These are phyloP conservation scores for Saccharomyces jurei DNA, from an alignment of 805 yeast genomes.

Conservation along the genomic window DNA sequence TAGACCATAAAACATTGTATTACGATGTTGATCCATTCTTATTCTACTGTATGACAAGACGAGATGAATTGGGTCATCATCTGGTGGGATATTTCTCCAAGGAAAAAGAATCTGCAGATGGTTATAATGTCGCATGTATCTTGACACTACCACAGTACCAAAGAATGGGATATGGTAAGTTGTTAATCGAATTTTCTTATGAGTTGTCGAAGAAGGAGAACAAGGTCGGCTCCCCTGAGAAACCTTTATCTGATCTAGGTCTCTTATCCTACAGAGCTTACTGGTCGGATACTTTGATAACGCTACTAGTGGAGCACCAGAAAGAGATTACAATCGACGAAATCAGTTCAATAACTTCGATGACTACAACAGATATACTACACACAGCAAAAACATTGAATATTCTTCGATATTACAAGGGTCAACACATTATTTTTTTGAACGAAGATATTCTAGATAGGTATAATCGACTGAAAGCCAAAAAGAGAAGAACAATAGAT, in stretches of 20 bases:
- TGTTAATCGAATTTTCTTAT: conserved; percentile 88
- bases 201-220: conserved; percentile 81
- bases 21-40: conserved; percentile 97
- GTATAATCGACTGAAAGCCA: conserved; percentile 62
- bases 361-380: conserved; percentile 93
- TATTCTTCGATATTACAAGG: conserved; percentile 85
- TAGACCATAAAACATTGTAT: conserved; percentile 93
- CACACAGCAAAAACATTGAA: conserved; percentile 89
- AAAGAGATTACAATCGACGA: conserved; percentile 81
- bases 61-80: conserved; percentile 89
- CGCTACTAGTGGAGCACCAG: conserved; percentile 56
- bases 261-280: conserved; percentile 86
- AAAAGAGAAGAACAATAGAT: conserved; percentile 68
- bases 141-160: conserved; percentile 94
- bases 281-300: conserved; percentile 88
- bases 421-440: conserved; percentile 83
- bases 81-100: conserved; percentile 94
- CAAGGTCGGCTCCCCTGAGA: conserved; percentile 94
- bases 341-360: conserved; percentile 73
- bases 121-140: conserved; percentile 94
- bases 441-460: conserved; percentile 75
- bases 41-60: conserved; percentile 89
- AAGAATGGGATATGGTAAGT: conserved; percentile 86
- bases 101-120: conserved; percentile 93
- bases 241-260: conserved; percentile 93